Evolutionary conservation across 345 rosid species (phyloP).

Genomic region (Hirschfeldia incana): DNA sequence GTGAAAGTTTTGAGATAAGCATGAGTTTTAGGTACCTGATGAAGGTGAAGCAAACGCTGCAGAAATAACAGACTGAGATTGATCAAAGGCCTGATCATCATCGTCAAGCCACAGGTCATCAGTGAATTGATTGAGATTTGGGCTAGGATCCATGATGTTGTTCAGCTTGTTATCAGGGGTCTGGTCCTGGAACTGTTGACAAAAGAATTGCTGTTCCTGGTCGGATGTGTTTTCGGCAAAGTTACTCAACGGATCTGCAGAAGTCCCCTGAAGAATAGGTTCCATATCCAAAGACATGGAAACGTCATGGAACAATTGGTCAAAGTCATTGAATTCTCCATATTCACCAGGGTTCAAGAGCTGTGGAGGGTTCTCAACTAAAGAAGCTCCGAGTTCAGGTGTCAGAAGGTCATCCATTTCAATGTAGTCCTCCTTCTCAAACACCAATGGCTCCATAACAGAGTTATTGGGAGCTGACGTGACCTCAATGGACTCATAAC

Average conservation of each 20-base stretch:
- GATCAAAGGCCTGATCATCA: slow-evolving; percentile 22
- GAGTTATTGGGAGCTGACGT: slow-evolving; percentile 27
- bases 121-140: slow-evolving; percentile 7
- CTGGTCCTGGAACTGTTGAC: slow-evolving; percentile 23
- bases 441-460: slow-evolving; percentile 21
- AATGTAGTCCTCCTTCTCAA: slow-evolving; percentile 60
- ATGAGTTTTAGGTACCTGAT: slow-evolving; percentile 36
- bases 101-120: slow-evolving; percentile 30
- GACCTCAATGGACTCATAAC: slow-evolving; percentile 25
- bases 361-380: slow-evolving; percentile 1
- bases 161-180: background rate
- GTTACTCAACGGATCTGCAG: background rate
- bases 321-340: slow-evolving; percentile 23
- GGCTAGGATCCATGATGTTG: slow-evolving; percentile 28
- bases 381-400: slow-evolving; percentile 40
- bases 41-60: slow-evolving; percentile 27
- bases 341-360: slow-evolving; percentile 30
- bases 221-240: slow-evolving; percentile 18
- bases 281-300: slow-evolving; percentile 37
- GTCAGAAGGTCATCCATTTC: slow-evolving; percentile 76
- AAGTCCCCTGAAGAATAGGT: slow-evolving; percentile 18
- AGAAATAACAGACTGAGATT: slow-evolving; percentile 11
- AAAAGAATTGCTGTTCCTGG: background rate
- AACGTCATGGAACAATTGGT: slow-evolving; percentile 34
- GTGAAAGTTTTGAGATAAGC: slow-evolving; percentile 10